Base-by-base conservation (phyloP, 345 rosid species). In the Isatis tinctoria region DNA sequence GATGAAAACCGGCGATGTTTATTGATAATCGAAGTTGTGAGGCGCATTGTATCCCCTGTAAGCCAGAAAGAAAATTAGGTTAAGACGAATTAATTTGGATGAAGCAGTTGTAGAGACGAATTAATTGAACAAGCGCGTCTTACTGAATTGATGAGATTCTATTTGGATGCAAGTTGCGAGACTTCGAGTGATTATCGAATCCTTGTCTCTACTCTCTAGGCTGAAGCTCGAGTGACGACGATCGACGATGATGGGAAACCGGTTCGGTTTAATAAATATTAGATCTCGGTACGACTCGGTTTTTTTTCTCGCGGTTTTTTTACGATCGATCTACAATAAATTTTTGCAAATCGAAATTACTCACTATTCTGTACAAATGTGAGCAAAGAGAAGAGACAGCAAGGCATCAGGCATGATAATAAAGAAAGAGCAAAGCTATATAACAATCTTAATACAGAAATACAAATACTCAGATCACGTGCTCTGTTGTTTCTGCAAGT, bases 1-100 rank as follows among this genome's bases (percentile, higher is more conserved):
- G 84, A 72, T 36, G 80, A 79, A 58, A 82, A 77, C 2, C 35
- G 41, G 12, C 75, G 60, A 68, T 33, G 59, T 20, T 68, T 37
- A 8, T 16, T 65, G 56, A 77, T 43, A 16, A 79, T 24, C 35
- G 69, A 51, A 77, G 32, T 60, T 66, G 35, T 1, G 49, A 49
- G n/a, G 3, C 76, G 76, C 77, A 77, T 77, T 76, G 65, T 61
- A 61, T 32, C 27, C 17, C 6, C 48, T 32, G 47, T 40, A 48
- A 8, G 18, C 36, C 2, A 39, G 62, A 62, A 54, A 49, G 6
- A 8, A 24, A 30, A 51, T 17, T 60, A 67, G 74, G 74, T 68
- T n/a, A n/a, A n/a, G n/a, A n/a, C n/a, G n/a, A n/a, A n/a, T n/a
- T n/a, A n/a, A n/a, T n/a, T n/a, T n/a, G n/a, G n/a, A n/a, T n/a